Base-by-base conservation (phyloP, 352 stramenopile genomes). In the Phytophthora tentaculata region DNA sequence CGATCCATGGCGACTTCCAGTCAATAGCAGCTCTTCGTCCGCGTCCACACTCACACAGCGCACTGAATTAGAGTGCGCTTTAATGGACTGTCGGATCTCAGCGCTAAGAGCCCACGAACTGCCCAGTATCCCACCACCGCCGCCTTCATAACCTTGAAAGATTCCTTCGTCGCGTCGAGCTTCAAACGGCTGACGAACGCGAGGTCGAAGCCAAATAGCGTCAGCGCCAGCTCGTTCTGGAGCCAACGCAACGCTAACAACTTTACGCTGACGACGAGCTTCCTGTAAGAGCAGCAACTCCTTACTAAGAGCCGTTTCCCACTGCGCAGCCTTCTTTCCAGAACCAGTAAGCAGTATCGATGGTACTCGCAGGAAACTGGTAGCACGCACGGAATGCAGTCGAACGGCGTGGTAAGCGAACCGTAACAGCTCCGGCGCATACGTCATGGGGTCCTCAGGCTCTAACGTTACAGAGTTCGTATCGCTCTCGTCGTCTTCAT, bases 1-100 rank as follows among this genome's bases (percentile, higher is more conserved):
- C 1, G 82, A 88, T n/a, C 84, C 84, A 20, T 88, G 86, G 45
- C 89, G 90, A 49, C 81, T 92, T n/a, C 80, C 86, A 1, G 86
- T 88, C 48, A 92, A 64, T 8, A 89, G 58, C 19, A 94, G 28
- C 12, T 88, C 73, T 66, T 94, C 82, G n/a, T 88, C 70, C 7
- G 64, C 41, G 28, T 92, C 84, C 23, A 92, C 80, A 43, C 63
- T 78, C 3, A 91, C 66, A 6, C 72, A 78, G 10, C 81, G 80
- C 6, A 90, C 80, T 5, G 60, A 64, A 48, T 82, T 94, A 2
- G 83, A 91, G 62, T 94, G 86, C 0, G 82, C 86, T 52, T 88
- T 83, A 20, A 91, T 79, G 0, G 66, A 80, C 59, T 86, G 72
- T 0, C 76, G 79, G 5, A 94, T 72, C 39, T 94, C 83, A 0